Evolutionary conservation across 2,329 filamentous ascomycete genomes (phyloP), one percentile per base, ranked within the genome.

Genomic region (Trichoderma harzianum): DNA sequence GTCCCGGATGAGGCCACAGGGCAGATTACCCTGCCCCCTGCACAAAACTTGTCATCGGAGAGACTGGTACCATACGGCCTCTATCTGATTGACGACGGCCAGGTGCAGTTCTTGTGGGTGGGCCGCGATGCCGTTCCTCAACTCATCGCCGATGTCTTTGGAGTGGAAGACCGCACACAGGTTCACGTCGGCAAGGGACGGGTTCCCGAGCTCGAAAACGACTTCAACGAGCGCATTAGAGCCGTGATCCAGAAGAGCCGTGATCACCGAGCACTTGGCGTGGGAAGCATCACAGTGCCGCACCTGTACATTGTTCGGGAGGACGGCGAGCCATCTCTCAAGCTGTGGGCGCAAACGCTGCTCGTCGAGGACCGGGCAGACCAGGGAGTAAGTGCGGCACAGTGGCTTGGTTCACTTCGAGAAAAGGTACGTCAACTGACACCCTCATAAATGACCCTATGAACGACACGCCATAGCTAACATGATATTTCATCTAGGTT

Each of bases 51-150:
- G 72, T 94, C 94, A 3, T 97, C 95, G 1, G 94, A 95, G 81
- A 90, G 92, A 61, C 88, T 99, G 64, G 93, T 94, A 4, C 89
- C 94, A 0, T 97, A 97, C 79, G 96, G 96, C 32, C 85, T 99
- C 21, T 99, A 99, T 82, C 88, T 99, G 72, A 96, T 99, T 77
- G 96, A 99, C 77, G 96, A 99, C 78, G 95, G 95, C 3, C 95
- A 98, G 82, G 98, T 94, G 7, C 96, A 99, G 80, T 99, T 99
- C 87, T 84, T 99, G 62, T 99, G 96, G 96, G 88, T 98, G 24
- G 96, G 96, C 16, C 91, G 95, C 43, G 95, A 99, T 76, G 92
- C 95, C 1, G 94, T 99, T 32, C 94, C 94, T 1, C 94, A 97
- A 79, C 87, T 99, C 36, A 86, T 98, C 53, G 83, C 88, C 67